phyloP scores from a whole-genome alignment of 2,329 filamentous ascomycete species.

The Nothomitra cinnamomea region DNA sequence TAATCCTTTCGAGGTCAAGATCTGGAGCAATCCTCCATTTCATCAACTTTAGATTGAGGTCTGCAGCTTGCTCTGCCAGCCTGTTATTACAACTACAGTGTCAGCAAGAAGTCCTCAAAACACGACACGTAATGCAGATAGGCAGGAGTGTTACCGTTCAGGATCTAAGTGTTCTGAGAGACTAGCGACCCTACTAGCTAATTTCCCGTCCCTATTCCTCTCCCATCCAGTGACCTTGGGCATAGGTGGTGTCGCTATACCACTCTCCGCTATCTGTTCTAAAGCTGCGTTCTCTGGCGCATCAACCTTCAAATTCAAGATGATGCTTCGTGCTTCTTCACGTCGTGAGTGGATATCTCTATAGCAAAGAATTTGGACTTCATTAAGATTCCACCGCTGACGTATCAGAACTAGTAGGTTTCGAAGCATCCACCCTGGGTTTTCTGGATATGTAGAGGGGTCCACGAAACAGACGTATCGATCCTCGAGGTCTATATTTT shows the following conservation, averaged over 20 bases:
- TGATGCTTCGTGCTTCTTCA: constrained; percentile 66
- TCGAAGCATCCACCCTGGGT: constrained; percentile 82
- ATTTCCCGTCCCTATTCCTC: constrained; percentile 59
- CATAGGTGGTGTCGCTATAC: constrained; percentile 33
- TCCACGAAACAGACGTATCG: constrained; percentile 78
- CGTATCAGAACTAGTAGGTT: constrained; percentile 77
- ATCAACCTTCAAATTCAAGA: constrained; percentile 49
- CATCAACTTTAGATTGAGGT: constrained; percentile 94
- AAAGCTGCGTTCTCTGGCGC: constrained; percentile 21
- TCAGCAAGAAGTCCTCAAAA: background rate
- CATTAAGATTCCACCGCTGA: constrained; percentile 59
- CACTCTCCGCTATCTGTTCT: constrained; percentile 11
- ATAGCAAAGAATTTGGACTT: constrained; percentile 77
- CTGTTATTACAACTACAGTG: constrained; percentile 13
- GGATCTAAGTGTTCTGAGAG: constrained; percentile 92
- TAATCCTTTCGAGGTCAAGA: constrained; percentile 75
- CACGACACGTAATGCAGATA: background rate
- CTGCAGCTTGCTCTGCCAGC: constrained; percentile 83
- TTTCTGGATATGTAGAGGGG: constrained; percentile 73
- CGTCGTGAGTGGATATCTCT: constrained; percentile 63
- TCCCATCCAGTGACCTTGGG: constrained; percentile 96
- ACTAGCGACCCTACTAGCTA: constrained; percentile 62
- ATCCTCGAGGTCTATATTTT: constrained; percentile 51
- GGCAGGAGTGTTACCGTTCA: constrained; percentile 28
- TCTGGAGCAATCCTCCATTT: constrained; percentile 93